Conservation (phyloP, 352 stramenopile species). For the Globisporangium echinulatum region DNA sequence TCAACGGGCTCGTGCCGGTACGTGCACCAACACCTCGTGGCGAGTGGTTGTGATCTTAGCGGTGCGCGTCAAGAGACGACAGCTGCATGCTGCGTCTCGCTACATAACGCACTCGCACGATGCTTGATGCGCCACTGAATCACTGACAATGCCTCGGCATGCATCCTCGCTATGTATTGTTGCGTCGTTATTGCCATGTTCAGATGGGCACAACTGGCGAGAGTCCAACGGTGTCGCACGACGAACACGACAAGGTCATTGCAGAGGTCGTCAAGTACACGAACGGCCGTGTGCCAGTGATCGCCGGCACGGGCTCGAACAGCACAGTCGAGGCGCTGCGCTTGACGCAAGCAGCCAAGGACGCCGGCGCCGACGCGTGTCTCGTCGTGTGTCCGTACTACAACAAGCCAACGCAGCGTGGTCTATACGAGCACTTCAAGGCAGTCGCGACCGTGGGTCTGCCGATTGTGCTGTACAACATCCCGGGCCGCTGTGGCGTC, state of each 20-base stretch:
- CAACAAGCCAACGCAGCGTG: conserved; percentile 97
- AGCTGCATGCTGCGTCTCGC: too few species aligned
- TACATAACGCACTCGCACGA: too few species aligned
- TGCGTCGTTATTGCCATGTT: background rate
- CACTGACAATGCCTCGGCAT: too few species aligned
- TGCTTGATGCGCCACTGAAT: too few species aligned
- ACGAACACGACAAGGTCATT: conserved; percentile 95
- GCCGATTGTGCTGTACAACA: conserved; percentile 97
- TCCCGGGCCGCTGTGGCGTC: conserved; percentile 93
- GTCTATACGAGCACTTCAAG: conserved; percentile 94
- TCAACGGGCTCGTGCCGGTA: conserved; percentile 94
- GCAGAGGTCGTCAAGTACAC: conserved; percentile 82
- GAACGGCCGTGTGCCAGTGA: conserved; percentile 87
- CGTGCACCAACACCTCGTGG: conserved; percentile 7
- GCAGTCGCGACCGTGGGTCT: conserved; percentile 79
- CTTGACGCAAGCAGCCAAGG: conserved; percentile 85
- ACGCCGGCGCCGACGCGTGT: conserved; percentile 91
- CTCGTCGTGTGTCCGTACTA: conserved; percentile 98
- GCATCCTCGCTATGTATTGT: too few species aligned
- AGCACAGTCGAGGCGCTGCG: conserved; percentile 83
- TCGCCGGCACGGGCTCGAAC: conserved; percentile 95
- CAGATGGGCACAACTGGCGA: conserved; percentile 97
- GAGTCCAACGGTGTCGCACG: conserved; percentile 90
- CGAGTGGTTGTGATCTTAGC: too few species aligned
- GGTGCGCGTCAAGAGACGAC: too few species aligned